Base-by-base conservation (phyloP, 2,329 filamentous ascomycete genomes). In the Akanthomyces uredinophilus region DNA sequence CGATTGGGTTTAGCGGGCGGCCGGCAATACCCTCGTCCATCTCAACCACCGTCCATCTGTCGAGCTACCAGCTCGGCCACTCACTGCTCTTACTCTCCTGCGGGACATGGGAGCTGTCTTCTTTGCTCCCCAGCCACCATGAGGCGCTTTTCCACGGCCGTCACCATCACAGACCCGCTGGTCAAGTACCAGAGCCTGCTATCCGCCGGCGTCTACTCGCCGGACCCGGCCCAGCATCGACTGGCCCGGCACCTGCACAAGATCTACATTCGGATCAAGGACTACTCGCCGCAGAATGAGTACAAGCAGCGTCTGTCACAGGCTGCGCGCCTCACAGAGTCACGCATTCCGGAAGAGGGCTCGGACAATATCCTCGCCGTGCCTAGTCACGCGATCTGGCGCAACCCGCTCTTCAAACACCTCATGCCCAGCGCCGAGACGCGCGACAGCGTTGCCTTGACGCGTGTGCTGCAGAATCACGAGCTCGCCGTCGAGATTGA, bases 241-340 rank as follows among this genome's bases (percentile, higher is more conserved):
- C 78, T 91, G 7, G 90, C 90, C 6, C 80, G 91, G 46, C 89
- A 94, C 73, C 79, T 94, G 1, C 89, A 91, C 67, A 90, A 91
- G 70, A 80, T 94, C 13, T 94, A 95, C 68, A 78, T 85, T 43
- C 82, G 87, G 2, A 78, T 94, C 46, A 92, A 91, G 70, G 90
- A 94, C 72, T 94, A 95, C 74, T 84, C 88, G 41, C 91, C 90
- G 0, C 83, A 86, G 52, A 68, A 83, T 14, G 88, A 92, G 69
- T 93, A 93, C 70, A 82, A 81, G 35, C 78, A 85, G 64, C 83
- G 85, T 32, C 78, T 95, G 1, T 81, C 82, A 49, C 84, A 86
- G 65, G 79, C 91, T 32, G 81, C 81, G 5, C 75, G 74, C 41
- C 70, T 83, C 51, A 75, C 77, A n/a, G 67, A 75, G 41, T 59